These are phyloP conservation scores for Boletellus emodensis DNA, from an alignment of 768 basidiomycete genomes.

Conservation along the genomic window DNA sequence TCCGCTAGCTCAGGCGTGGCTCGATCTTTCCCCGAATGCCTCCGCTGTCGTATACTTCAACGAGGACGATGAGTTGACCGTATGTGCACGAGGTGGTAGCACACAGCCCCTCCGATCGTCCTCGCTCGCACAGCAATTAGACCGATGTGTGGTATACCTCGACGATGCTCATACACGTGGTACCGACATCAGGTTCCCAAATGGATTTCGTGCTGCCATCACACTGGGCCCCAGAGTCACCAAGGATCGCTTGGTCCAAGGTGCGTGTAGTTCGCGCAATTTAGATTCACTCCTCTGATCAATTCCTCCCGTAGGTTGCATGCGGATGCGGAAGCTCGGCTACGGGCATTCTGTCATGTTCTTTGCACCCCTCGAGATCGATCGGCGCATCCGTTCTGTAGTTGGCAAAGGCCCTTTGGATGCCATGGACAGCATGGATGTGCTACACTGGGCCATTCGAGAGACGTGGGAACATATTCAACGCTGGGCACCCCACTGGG, in stretches of 20 bases:
- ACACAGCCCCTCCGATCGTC: background rate
- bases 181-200: background rate
- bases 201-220: background rate
- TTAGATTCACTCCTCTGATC: background rate
- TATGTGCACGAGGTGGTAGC: background rate
- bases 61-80: background rate
- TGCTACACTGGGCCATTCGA: constrained; percentile 42
- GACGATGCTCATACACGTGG: background rate
- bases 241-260: background rate
- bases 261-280: background rate
- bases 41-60: background rate
- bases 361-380: background rate
- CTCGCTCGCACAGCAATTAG: background rate
- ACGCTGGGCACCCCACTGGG: constrained; percentile 38
- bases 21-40: constrained; percentile 14
- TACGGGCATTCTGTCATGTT: background rate
- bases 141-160: background rate
- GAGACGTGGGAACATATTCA: constrained; percentile 41
- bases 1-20: constrained; percentile 39
- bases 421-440: constrained; percentile 24
- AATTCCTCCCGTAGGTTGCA: background rate
- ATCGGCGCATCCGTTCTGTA: background rate
- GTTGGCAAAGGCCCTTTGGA: background rate
- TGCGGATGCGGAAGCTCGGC: background rate
- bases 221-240: background rate